A percentile compares a stretch with the other conserved stretches of the same genome.
Evolutionary conservation across 2,329 filamentous ascomycete genomes (phyloP).

Genomic region (Lasiodiplodia sp.): DNA sequence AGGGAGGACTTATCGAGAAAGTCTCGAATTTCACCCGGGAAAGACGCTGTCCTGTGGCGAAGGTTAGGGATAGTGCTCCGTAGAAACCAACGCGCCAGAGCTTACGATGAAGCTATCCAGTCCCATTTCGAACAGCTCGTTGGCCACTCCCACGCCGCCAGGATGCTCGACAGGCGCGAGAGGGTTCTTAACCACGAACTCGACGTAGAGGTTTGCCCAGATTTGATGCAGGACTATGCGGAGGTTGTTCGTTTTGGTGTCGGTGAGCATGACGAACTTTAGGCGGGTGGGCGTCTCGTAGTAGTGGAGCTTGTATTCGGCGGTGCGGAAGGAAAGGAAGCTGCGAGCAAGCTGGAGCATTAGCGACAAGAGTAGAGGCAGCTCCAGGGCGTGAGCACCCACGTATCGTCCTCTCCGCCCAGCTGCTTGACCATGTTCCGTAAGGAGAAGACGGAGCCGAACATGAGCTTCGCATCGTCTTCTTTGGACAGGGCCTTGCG

Average conservation of each 20-base stretch:
- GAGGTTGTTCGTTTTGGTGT: slow-evolving; percentile 88
- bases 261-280: slow-evolving; percentile 96
- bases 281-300: slow-evolving; percentile 97
- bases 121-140: slow-evolving; percentile 70
- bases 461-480: slow-evolving; percentile 94
- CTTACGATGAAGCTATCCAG: slow-evolving; percentile 71
- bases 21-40: neutral
- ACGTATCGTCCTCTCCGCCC: slow-evolving; percentile 86
- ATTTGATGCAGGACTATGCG: slow-evolving; percentile 96
- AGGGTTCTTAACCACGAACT: slow-evolving; percentile 79
- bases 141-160: slow-evolving; percentile 67
- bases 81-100: neutral
- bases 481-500: slow-evolving; percentile 61
- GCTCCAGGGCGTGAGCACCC: slow-evolving; percentile 33
- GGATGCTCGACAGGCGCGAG: slow-evolving; percentile 68
- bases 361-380: neutral
- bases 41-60: slow-evolving; percentile 21
- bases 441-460: slow-evolving; percentile 94
- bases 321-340: slow-evolving; percentile 93
- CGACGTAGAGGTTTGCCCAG: slow-evolving; percentile 97
- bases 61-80: neutral
- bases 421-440: slow-evolving; percentile 97
- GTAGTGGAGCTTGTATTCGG: slow-evolving; percentile 97
- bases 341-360: slow-evolving; percentile 51
- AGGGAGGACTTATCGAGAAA: neutral